These are phyloP conservation scores for Psidium friedrichsthalianum DNA, from an alignment of 345 rosid genomes.

Conservation along the genomic window DNA sequence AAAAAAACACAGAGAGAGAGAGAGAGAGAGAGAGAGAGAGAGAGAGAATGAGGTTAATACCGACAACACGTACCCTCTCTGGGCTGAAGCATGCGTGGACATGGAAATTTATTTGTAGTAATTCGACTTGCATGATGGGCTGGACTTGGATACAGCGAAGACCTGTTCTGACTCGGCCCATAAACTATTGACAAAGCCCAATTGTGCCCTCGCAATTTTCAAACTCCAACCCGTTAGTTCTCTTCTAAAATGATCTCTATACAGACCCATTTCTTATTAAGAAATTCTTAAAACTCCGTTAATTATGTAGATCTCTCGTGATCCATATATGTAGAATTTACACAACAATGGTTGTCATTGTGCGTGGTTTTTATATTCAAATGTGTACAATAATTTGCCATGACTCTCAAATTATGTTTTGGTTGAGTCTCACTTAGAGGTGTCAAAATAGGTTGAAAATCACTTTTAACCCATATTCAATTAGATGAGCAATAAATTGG, in stretches of 20 bases:
- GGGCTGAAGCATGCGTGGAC: background rate
- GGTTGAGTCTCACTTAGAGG: background rate
- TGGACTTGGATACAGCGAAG: background rate
- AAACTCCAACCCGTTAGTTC: background rate
- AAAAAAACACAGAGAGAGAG: background rate
- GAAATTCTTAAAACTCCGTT: no score
- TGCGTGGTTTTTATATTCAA: background rate
- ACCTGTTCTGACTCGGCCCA: background rate
- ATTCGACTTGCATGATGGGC: no score
- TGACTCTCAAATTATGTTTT: background rate
- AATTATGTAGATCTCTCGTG: no score
- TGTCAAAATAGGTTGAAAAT: no score
- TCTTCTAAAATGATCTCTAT: no score
- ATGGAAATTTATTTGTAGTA: background rate
- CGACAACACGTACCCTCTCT: background rate
- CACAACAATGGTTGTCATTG: background rate
- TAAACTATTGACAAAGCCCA: background rate
- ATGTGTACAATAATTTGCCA: background rate
- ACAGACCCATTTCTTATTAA: no score
- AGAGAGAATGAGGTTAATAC: background rate
- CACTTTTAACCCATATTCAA: no score
- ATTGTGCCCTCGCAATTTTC: background rate
- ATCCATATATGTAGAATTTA: background rate
- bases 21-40: no score
- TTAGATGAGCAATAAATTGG: no score